Evolutionary conservation across 2,329 filamentous ascomycete genomes (phyloP).

Genomic region (Tolypocladium sp.): DNA sequence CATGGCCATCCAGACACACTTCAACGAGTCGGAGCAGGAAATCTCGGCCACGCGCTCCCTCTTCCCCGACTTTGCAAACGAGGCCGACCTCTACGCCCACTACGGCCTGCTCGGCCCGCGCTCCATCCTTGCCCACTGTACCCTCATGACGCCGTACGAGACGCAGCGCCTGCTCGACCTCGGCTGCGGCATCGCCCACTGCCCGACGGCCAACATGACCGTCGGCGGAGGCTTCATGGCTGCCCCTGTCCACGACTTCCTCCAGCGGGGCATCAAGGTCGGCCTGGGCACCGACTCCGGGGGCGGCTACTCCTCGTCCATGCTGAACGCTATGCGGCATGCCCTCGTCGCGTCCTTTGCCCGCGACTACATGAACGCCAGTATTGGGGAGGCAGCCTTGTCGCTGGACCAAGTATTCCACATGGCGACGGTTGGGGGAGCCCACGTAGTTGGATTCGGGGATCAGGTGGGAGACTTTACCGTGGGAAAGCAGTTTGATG

Average conservation of each 20-base stretch:
- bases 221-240: conserved; percentile 54
- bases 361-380: conserved; percentile 28
- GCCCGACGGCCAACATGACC: conserved; percentile 55
- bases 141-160: conserved; percentile 50
- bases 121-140: conserved; percentile 59
- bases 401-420: conserved; percentile 46
- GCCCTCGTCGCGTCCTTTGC: conserved; percentile 47
- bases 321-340: conserved; percentile 49
- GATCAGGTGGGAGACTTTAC: conserved; percentile 46
- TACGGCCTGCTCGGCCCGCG: conserved; percentile 44
- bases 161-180: conserved; percentile 34
- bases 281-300: conserved; percentile 57
- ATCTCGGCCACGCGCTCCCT: conserved; percentile 43
- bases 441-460: conserved; percentile 45
- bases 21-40: conserved; percentile 56
- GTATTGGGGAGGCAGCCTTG: conserved; percentile 31
- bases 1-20: conserved; percentile 56
- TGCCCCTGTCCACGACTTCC: conserved; percentile 48
- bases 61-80: conserved; percentile 46
- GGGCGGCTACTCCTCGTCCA: conserved; percentile 51
- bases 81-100: conserved; percentile 49
- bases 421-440: conserved; percentile 52
- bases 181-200: conserved; percentile 53
- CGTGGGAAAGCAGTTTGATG: conserved; percentile 55
- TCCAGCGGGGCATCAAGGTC: conserved; percentile 51